phyloP scores from a whole-genome alignment of 1,284 basidiomycete species.

The Phellopilus nigrolimitatus region DNA sequence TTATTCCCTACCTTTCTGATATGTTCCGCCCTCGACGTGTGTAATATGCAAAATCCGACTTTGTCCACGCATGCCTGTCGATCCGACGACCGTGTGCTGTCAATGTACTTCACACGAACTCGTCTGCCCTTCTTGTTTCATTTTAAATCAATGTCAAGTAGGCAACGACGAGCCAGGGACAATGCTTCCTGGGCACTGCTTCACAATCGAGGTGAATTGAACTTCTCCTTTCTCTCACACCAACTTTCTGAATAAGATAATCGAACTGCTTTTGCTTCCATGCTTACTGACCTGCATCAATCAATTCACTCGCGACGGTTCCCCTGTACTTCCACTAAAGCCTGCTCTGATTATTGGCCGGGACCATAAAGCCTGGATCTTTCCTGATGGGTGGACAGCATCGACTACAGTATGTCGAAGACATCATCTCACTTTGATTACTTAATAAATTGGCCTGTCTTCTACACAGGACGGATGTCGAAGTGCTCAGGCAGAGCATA shows the following conservation, averaged over 20 bases:
- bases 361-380: slow-evolving; percentile 64
- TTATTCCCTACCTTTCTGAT: no score
- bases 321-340: slow-evolving; percentile 38
- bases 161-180: slow-evolving; percentile 74
- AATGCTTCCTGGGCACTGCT: slow-evolving; percentile 82
- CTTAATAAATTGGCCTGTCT: not conserved
- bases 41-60: no score
- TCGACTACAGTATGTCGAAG: slow-evolving; percentile 68
- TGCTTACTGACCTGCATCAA: not conserved
- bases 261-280: not conserved
- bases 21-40: no score
- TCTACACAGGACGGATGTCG: slow-evolving; percentile 62
- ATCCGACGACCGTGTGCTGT: not conserved
- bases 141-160: slow-evolving; percentile 28
- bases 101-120: not conserved
- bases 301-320: not conserved
- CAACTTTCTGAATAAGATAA: not conserved
- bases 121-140: not conserved
- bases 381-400: slow-evolving; percentile 86
- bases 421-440: not conserved
- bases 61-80: not conserved
- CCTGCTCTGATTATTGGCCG: slow-evolving; percentile 74
- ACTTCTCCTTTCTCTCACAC: slow-evolving; percentile 3
- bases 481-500: slow-evolving; percentile 84
- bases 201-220: slow-evolving; percentile 73